These are phyloP conservation scores for Eucalyptus cloeziana DNA, from an alignment of 345 rosid species.

Conservation along the genomic window DNA sequence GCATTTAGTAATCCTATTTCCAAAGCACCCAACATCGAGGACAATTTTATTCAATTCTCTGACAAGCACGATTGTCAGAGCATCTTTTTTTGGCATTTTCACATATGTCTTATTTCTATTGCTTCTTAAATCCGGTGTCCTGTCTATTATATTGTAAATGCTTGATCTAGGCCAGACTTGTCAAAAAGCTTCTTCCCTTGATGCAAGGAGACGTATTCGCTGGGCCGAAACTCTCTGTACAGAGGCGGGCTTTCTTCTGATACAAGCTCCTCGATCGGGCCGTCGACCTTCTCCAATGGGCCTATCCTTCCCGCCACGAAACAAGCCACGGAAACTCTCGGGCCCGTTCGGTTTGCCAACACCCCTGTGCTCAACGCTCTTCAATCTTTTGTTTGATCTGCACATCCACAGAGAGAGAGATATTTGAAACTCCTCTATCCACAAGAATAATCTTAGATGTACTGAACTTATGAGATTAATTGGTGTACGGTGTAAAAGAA, in stretches of 20 bases:
- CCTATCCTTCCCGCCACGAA: neutral
- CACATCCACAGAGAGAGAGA: neutral
- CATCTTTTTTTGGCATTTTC: neutral
- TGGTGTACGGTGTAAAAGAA: accelerated
- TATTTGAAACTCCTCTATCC: neutral
- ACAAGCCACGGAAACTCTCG: neutral
- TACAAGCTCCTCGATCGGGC: neutral
- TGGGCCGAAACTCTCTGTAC: neutral
- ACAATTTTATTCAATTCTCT: neutral
- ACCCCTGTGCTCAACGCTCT: neutral
- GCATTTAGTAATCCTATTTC: neutral
- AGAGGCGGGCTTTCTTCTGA: neutral
- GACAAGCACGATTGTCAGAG: neutral
- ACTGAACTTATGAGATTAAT: neutral
- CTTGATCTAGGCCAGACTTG: neutral
- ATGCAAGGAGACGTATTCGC: neutral
- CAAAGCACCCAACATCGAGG: neutral
- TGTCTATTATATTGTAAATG: neutral
- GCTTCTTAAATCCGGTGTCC: neutral
- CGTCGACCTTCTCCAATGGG: neutral
- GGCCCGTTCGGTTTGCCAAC: neutral
- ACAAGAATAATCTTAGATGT: neutral
- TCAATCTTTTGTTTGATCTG: neutral
- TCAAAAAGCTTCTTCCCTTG: neutral
- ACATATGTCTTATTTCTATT: neutral